These are phyloP conservation scores for Pseudogymnoascus sp. DNA, from an alignment of 2,329 filamentous ascomycete species.

Conservation along the genomic window DNA sequence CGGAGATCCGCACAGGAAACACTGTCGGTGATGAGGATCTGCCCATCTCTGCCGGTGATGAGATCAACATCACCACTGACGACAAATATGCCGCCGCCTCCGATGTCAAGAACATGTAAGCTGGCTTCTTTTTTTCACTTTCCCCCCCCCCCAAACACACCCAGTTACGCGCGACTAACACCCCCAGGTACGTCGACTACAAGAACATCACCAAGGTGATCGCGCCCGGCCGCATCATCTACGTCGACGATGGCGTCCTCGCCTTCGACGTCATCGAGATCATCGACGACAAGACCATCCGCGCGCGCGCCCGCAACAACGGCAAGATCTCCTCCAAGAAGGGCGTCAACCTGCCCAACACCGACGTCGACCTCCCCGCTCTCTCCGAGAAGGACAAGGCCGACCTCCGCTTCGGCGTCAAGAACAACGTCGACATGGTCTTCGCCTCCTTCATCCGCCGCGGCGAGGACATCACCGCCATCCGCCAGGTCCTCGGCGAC, in stretches of 20 bases:
- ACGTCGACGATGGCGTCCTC: conserved; percentile 96
- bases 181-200: conserved; percentile 83
- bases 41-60: conserved; percentile 71
- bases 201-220: conserved; percentile 99
- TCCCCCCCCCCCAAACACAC: not conserved
- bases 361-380: conserved; percentile 93
- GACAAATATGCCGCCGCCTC: conserved; percentile 78
- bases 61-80: conserved; percentile 95
- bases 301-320: conserved; percentile 86
- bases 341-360: conserved; percentile 98
- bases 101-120: conserved; percentile 89
- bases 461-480: conserved; percentile 84
- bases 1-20: conserved; percentile 79
- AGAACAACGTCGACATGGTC: conserved; percentile 98
- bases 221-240: conserved; percentile 81
- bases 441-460: conserved; percentile 98
- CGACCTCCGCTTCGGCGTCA: conserved; percentile 90
- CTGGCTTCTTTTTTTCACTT: conserved; percentile 13
- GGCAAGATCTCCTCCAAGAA: conserved; percentile 98
- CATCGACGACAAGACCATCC: conserved; percentile 80
- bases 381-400: conserved; percentile 97
- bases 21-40: conserved; percentile 62
- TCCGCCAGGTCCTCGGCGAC: conserved; percentile 82
- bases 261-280: conserved; percentile 90
- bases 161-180: conserved; percentile 11